phyloP scores from a whole-genome alignment of 2,329 filamentous ascomycete genomes.

The Phaeophleospora eucalypticola region DNA sequence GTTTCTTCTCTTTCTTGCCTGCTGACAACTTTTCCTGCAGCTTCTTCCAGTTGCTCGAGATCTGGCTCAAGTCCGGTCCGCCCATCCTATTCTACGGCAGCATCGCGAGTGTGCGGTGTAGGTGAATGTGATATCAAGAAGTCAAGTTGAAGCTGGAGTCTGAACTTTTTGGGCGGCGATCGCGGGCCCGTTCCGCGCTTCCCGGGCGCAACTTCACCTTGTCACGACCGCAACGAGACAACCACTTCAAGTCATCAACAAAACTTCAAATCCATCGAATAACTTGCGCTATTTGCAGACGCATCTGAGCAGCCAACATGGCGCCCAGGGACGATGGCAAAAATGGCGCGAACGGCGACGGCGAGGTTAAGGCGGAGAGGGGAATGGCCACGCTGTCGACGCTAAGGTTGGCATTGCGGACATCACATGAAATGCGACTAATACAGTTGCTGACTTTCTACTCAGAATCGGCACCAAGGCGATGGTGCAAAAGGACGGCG shows the following conservation, averaged over 20 bases:
- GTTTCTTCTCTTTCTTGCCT: slow-evolving; percentile 35
- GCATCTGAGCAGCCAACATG: slow-evolving; percentile 39
- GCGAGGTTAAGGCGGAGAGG: slow-evolving; percentile 57
- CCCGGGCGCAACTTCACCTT: slow-evolving; percentile 17
- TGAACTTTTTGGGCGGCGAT: slow-evolving; percentile 7
- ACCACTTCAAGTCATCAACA: slow-evolving; percentile 12
- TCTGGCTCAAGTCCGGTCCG: slow-evolving; percentile 33
- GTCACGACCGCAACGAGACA: slow-evolving; percentile 10
- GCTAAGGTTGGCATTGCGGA: slow-evolving; percentile 59
- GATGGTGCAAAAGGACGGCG: slow-evolving; percentile 71
- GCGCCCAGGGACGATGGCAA: slow-evolving; percentile 48
- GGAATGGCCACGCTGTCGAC: slow-evolving; percentile 81
- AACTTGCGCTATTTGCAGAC: not conserved
- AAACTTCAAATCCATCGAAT: slow-evolving; percentile 5
- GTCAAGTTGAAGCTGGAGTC: not conserved
- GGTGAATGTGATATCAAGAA: not conserved
- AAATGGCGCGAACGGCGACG: slow-evolving; percentile 26
- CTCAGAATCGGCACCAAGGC: slow-evolving; percentile 62
- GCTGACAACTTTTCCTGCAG: slow-evolving; percentile 57
- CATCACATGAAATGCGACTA: not conserved
- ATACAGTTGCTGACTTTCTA: slow-evolving; percentile 23
- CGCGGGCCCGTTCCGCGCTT: not conserved
- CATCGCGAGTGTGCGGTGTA: slow-evolving; percentile 6
- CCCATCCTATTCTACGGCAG: slow-evolving; percentile 32
- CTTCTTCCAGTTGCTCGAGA: slow-evolving; percentile 70